Percentiles rank a stretch among this genome's conserved stretches.
These are phyloP conservation scores for Phragmites australis DNA, from an alignment of 176 grass and related monocot genomes.

Conservation along the genomic window DNA sequence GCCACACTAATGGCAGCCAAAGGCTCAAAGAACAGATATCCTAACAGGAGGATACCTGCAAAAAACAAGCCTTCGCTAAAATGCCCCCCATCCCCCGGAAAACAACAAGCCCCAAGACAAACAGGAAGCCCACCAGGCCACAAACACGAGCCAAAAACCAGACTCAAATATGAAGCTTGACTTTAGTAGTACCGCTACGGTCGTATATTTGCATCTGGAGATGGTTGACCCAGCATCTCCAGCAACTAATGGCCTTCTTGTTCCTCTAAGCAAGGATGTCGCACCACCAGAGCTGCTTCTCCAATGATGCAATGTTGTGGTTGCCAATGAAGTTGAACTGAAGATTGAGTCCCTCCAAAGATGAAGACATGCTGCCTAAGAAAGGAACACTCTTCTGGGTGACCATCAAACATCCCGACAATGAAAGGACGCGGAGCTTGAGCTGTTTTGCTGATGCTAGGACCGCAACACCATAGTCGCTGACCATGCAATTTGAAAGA, in stretches of 20 bases:
- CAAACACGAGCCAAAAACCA: slow-evolving; percentile 50
- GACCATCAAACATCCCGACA: slow-evolving; percentile 74
- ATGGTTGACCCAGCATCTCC: slow-evolving; percentile 39
- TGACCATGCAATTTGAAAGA: slow-evolving; percentile 78
- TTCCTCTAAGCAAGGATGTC: slow-evolving; percentile 78
- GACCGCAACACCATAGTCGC: slow-evolving; percentile 74
- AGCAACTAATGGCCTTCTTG: slow-evolving; percentile 24
- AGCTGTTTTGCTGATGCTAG: slow-evolving; percentile 69
- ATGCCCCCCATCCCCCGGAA: slow-evolving; percentile 40
- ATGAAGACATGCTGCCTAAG: slow-evolving; percentile 72
- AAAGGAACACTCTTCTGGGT: slow-evolving; percentile 79
- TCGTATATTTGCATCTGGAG: slow-evolving; percentile 55
- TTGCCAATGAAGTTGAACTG: slow-evolving; percentile 74
- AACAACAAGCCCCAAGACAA: slow-evolving; percentile 55
- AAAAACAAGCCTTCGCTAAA: slow-evolving; percentile 72
- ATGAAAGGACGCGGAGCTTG: slow-evolving; percentile 69
- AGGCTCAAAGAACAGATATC: slow-evolving; percentile 63
- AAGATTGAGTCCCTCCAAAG: slow-evolving; percentile 78
- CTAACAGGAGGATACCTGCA: slow-evolving; percentile 39
- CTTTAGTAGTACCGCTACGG: slow-evolving; percentile 40
- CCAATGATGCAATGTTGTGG: slow-evolving; percentile 65
- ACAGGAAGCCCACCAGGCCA: slow-evolving; percentile 53
- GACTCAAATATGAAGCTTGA: slow-evolving; percentile 38
- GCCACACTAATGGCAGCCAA: slow-evolving; percentile 43
- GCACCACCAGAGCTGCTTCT: slow-evolving; percentile 83